phyloP scores from a whole-genome alignment of 495 filamentous ascomycete species.

The Niebla homalea region DNA sequence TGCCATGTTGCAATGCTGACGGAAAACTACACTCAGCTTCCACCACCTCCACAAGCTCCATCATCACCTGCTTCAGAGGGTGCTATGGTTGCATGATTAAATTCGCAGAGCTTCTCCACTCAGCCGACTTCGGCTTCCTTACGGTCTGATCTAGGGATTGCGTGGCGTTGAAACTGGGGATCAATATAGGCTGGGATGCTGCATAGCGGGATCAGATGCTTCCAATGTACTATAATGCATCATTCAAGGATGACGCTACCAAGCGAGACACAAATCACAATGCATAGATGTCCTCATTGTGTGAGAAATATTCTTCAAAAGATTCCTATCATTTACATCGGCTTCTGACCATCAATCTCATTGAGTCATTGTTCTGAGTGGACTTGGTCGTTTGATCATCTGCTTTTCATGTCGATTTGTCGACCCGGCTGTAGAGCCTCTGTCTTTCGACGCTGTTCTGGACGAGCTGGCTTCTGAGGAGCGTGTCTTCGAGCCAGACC shows the following conservation, averaged over 20 bases:
- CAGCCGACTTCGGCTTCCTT: slow-evolving; percentile 6
- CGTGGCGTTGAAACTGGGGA: background rate
- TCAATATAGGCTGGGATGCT: background rate
- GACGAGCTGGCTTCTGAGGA: slow-evolving; percentile 7
- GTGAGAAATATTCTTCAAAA: too few relatives aligned
- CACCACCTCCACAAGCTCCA: slow-evolving; percentile 12
- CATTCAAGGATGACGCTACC: background rate
- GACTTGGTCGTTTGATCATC: slow-evolving; percentile 16
- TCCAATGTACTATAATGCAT: background rate
- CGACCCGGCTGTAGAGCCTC: slow-evolving; percentile 18
- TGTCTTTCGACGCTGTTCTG: slow-evolving; percentile 2
- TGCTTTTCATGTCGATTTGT: slow-evolving; percentile 18
- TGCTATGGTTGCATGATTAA: slow-evolving; percentile 16
- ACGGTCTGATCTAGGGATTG: background rate
- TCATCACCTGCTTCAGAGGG: slow-evolving; percentile 6
- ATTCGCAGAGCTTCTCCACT: slow-evolving; percentile 11
- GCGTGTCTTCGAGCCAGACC: slow-evolving; percentile 13
- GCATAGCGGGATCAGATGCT: slow-evolving; percentile 1
- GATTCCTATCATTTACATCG: too few relatives aligned
- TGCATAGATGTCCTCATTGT: too few relatives aligned
- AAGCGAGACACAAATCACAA: background rate
- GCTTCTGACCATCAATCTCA: background rate
- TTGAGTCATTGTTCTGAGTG: slow-evolving; percentile 16
- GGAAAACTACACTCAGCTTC: background rate
- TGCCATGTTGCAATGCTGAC: background rate